Evolutionary conservation across 2,329 filamentous ascomycete species (phyloP).

Genomic region (Penicillium sp.): DNA sequence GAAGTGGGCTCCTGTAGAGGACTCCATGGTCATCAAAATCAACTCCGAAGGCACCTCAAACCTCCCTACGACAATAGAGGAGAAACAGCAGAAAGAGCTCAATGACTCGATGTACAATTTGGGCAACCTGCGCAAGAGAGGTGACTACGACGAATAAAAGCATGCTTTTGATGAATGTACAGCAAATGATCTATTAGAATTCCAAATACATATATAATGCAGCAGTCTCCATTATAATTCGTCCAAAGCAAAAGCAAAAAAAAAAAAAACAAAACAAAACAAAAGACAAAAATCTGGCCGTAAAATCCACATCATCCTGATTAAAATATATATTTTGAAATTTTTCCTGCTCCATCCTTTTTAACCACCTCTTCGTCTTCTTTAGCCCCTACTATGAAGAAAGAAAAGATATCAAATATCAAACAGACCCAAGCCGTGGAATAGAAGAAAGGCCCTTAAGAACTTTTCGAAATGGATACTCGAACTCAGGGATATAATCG

Average conservation of each 20-base stretch:
- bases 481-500: too few species aligned
- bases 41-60: constrained; percentile 34
- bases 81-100: constrained; percentile 35
- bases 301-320: neutral
- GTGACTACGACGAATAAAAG: constrained; percentile 4
- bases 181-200: constrained; percentile 2
- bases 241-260: neutral
- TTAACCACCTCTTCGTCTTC: neutral
- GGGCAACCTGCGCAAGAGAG: constrained; percentile 42
- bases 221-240: neutral
- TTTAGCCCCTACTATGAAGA: neutral
- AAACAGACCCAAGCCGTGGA: neutral
- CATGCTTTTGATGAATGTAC: constrained; percentile 23
- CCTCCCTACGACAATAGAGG: constrained; percentile 26
- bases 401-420: neutral
- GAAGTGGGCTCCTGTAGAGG: constrained; percentile 27
- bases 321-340: neutral
- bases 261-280: too few species aligned
- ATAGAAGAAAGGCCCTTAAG: too few species aligned
- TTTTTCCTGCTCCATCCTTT: accelerated
- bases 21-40: constrained; percentile 26
- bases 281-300: too few species aligned
- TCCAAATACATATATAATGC: neutral
- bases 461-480: too few species aligned
- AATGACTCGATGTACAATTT: constrained; percentile 42